Conservation (phyloP, 1,284 basidiomycete species). For the Apiotrichum porosum region DNA sequence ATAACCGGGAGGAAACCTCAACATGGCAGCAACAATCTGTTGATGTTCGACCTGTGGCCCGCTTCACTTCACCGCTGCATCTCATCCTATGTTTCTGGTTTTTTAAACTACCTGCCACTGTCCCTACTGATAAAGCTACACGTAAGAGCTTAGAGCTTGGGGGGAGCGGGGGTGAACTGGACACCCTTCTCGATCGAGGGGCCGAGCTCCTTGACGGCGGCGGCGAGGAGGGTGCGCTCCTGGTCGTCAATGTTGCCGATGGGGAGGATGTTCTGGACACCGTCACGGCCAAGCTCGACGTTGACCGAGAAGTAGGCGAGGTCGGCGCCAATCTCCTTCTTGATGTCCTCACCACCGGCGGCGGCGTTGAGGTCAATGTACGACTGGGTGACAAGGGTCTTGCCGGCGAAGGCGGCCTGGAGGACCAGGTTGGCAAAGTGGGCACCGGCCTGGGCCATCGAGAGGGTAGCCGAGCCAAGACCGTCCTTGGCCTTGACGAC, state of each 20-base stretch:
- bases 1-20: too few species aligned
- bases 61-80: background rate
- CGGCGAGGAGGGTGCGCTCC: slow-evolving; percentile 52
- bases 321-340: slow-evolving; percentile 50
- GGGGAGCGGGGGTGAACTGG: slow-evolving; percentile 42
- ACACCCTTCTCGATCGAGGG: slow-evolving; percentile 54
- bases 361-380: slow-evolving; percentile 71
- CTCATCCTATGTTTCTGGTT: background rate
- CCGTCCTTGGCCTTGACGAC: slow-evolving; percentile 60
- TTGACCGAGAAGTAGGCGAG: slow-evolving; percentile 85
- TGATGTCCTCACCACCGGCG: slow-evolving; percentile 46
- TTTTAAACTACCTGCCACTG: background rate
- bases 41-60: too few species aligned
- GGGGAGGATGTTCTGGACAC: slow-evolving; percentile 55
- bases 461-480: slow-evolving; percentile 81
- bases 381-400: slow-evolving; percentile 78
- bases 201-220: slow-evolving; percentile 53
- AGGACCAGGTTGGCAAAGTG: slow-evolving; percentile 80
- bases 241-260: slow-evolving; percentile 52
- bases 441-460: slow-evolving; percentile 91
- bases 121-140: background rate
- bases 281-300: slow-evolving; percentile 69
- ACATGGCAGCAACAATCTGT: too few species aligned
- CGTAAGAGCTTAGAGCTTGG: slow-evolving; percentile 40
- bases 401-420: slow-evolving; percentile 72